Evolutionary conservation across 177 flowering plant genomes (phyloP), one percentile per base, ranked within the genome.

Genomic region (Vitis hybrid): DNA sequence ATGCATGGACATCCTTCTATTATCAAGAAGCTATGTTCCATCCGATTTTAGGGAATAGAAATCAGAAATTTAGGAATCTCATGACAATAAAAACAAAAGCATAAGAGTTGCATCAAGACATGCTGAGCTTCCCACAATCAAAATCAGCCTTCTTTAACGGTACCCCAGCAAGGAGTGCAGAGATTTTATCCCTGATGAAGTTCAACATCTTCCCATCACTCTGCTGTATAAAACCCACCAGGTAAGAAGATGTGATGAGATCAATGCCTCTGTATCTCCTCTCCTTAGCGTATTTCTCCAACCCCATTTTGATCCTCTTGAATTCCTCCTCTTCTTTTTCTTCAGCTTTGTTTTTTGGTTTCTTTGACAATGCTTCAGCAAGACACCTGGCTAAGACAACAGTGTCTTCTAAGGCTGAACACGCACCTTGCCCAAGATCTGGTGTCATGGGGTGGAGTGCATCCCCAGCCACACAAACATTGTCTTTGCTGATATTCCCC

Each of bases 381-480:
- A 87, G 75, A 57, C 83, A 78, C 70, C 90, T 74, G n/a, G 85
- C 81, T 45, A 78, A 50, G 20, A 77, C 75, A 29, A 92, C 74
- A 14, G 79, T 77, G 33, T 90, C 97, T 75, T 92, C 98, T 62
- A 93, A 72, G 1, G 97, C 89, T 1, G 89, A 60, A 62, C 97
- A 91, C 2, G 87, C 95, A 2, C 98, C 97, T 75, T 93, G 98
- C 62, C 88, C 98, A 5, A 93, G 48, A 65, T 93, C 95, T 1
- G 97, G 95, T 1, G 98, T 92, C 97, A 93, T 89, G 1, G 97
- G 90, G 68, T 94, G 98, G 53, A 89, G 72, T 0, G 98, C 97
- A 72, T 94, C 95, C 0, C 97, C 97, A 3, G 85, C 86, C 15
- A 91, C 84, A 67, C 89, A 85, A 1, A 86, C 84, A 65, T 86